Evolutionary conservation across 805 yeast species (phyloP).

Genomic region (Saccharomycopsis sp.): DNA sequence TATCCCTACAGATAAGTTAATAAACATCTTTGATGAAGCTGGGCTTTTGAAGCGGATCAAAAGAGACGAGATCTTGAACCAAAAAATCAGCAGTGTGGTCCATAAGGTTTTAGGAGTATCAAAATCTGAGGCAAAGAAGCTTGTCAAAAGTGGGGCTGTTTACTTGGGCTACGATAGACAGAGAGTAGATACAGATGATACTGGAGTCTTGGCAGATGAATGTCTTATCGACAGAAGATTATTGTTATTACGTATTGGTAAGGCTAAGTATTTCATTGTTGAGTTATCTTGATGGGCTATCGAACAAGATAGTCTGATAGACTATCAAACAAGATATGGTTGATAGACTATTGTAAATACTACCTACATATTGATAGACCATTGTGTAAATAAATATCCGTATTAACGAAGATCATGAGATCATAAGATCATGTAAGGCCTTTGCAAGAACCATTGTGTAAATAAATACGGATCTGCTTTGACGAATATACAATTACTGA

Average conservation of each 20-base stretch:
- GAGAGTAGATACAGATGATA: constrained; percentile 46
- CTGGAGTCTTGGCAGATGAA: constrained; percentile 40
- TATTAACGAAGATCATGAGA: no score
- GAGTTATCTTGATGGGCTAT: constrained; percentile 30
- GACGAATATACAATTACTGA: not conserved
- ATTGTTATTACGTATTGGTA: constrained; percentile 68
- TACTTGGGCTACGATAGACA: constrained; percentile 57
- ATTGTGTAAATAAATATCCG: not conserved
- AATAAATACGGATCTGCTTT: not conserved
- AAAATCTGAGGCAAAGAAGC: constrained; percentile 52
- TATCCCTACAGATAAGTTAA: constrained; percentile 42
- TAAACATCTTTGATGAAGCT: constrained; percentile 52
- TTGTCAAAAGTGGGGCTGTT: constrained; percentile 65
- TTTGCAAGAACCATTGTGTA: no score
- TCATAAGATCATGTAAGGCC: no score
- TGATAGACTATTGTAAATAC: not conserved
- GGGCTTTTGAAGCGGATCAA: constrained; percentile 41
- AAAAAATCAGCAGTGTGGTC: constrained; percentile 47
- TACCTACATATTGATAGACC: not conserved
- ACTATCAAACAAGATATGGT: not conserved
- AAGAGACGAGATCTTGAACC: constrained; percentile 31
- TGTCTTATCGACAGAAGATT: constrained; percentile 54
- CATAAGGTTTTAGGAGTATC: constrained; percentile 42
- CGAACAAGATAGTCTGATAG: no score
- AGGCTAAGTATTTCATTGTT: constrained; percentile 56